phyloP scores from a whole-genome alignment of 2,329 filamentous ascomycete species.

The Botryotinia globosa region DNA sequence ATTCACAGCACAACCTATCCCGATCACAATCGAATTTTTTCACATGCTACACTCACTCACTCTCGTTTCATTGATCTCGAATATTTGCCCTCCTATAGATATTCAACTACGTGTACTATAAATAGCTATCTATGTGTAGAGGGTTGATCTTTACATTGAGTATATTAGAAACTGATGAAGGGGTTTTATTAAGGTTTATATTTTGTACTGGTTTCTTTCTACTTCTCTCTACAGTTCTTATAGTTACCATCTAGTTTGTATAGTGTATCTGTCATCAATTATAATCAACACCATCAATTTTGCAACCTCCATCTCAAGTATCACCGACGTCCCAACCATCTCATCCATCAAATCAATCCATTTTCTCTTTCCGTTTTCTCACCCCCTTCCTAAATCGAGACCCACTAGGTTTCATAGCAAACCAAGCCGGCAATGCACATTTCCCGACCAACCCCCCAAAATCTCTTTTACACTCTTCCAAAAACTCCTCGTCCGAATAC shows the following conservation, averaged over 20 bases:
- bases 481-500: constrained; percentile 15
- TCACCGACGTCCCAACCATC: no score
- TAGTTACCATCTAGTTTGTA: neutral
- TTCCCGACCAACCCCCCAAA: constrained; percentile 11
- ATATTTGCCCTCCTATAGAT: no score
- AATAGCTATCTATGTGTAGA: neutral
- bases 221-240: neutral
- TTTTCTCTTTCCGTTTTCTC: neutral
- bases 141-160: neutral
- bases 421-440: constrained; percentile 19
- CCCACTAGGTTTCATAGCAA: constrained; percentile 8
- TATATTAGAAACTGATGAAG: neutral
- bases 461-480: neutral
- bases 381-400: neutral
- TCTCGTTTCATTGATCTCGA: no score
- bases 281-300: neutral
- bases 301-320: no score
- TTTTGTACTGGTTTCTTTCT: neutral
- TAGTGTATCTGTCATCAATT: neutral
- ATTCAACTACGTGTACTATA: neutral
- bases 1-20: no score
- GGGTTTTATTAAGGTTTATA: fast-evolving
- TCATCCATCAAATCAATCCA: neutral
- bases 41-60: no score
- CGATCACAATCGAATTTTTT: no score